phyloP scores from a whole-genome alignment of 2,329 filamentous ascomycete genomes.

The Colletotrichum sp. region DNA sequence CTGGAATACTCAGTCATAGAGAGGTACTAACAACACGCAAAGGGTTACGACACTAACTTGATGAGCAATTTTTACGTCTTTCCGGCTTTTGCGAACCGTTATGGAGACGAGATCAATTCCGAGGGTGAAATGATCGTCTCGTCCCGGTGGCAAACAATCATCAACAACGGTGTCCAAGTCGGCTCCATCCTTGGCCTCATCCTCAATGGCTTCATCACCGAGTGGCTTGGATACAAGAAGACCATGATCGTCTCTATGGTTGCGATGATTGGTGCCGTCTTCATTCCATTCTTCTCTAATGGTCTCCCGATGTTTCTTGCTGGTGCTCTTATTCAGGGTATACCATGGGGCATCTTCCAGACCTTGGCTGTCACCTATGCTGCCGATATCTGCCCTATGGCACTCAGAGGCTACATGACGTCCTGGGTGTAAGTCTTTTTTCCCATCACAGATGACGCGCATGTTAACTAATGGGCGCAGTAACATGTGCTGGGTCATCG shows the following conservation, averaged over 20 bases:
- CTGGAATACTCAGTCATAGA: background rate
- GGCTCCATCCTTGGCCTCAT: constrained; percentile 55
- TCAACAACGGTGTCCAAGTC: constrained; percentile 47
- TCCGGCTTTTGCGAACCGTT: constrained; percentile 35
- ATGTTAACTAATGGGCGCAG: background rate
- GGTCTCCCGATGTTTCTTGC: constrained; percentile 41
- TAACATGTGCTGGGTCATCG: constrained; percentile 48
- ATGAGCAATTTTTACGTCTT: constrained; percentile 42
- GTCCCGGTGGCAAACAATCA: constrained; percentile 54
- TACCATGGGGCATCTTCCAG: constrained; percentile 38
- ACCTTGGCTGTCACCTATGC: constrained; percentile 42
- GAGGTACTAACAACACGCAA: background rate
- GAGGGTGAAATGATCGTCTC: constrained; percentile 49
- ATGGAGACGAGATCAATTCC: constrained; percentile 40
- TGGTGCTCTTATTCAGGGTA: constrained; percentile 40
- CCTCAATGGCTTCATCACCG: constrained; percentile 49
- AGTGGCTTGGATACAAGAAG: constrained; percentile 46
- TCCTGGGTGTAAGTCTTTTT: constrained; percentile 31
- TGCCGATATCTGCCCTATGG: constrained; percentile 39
- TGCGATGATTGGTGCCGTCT: constrained; percentile 45
- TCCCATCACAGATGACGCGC: background rate
- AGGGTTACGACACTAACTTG: constrained; percentile 42
- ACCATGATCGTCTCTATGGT: constrained; percentile 47
- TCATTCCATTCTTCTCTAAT: constrained; percentile 50
- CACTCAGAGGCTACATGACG: constrained; percentile 29